Evolutionary conservation across 768 basidiomycete species (phyloP).

Genomic region (Boletus pseudo-olivaceus): DNA sequence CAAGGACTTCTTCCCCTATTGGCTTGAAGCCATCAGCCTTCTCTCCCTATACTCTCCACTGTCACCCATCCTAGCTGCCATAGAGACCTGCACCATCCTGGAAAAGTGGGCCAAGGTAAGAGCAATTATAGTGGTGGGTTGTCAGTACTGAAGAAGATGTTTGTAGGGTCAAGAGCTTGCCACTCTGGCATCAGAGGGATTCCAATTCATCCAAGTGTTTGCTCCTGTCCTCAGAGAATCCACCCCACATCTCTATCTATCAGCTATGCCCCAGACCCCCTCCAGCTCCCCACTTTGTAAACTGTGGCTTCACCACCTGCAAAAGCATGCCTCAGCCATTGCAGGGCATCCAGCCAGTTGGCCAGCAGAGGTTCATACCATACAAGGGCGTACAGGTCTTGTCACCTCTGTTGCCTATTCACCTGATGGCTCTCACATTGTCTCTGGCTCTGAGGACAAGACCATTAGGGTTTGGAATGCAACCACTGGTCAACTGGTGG

Average conservation of each 20-base stretch:
- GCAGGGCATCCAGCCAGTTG: neutral
- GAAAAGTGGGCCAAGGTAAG: neutral
- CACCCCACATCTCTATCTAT: no score
- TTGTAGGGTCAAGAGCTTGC: no score
- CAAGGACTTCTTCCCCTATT: neutral
- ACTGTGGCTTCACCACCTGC: neutral
- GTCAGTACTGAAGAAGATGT: no score
- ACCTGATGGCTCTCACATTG: no score
- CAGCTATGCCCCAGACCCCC: no score
- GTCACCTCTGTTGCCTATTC: no score
- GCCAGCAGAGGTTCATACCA: neutral
- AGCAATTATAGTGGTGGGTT: neutral
- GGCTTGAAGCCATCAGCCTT: neutral
- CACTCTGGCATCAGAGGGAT: no score
- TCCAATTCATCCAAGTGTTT: no score
- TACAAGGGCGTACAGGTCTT: neutral
- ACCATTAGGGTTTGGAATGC: no score
- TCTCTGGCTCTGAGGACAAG: no score
- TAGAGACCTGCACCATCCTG: neutral
- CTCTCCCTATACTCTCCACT: neutral
- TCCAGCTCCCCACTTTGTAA: neutral
- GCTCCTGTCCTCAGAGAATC: no score
- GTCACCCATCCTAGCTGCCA: neutral
- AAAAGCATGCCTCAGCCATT: neutral
- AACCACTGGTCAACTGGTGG: no score